Base-by-base conservation (phyloP, 306 rosid species). In the Cucumis melo region DNA sequence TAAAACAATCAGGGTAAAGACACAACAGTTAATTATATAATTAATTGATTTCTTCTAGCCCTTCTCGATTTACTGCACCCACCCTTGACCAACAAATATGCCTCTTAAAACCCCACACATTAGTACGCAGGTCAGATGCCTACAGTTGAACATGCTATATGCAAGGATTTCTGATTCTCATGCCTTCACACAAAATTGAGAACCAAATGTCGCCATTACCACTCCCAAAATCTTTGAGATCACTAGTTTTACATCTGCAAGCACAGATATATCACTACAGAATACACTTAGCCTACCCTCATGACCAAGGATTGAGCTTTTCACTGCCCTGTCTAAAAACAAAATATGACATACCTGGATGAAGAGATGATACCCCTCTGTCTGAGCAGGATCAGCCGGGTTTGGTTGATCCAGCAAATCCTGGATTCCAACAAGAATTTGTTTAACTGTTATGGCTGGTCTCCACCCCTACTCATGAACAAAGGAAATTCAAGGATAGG, bases 381-480 rank as follows among this genome's bases (percentile, higher is more conserved):
- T 91, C 85, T 94, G 98, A 20, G 99, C 99, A 78, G 97, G 99
- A 79, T 92, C 97, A 81, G 96, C 83, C 68, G 97, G 95, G 82
- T 94, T 94, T 48, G 99, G 99, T 85, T 86, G 96, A 79, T 92
- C 97, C 58, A 94, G 93, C 77, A 94, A 79, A 74, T 94, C 99
- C 81, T 94, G 99, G 78, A 94, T 92, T 36, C 99, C 99, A 70
- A 94, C 91, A 66, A 94, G 96, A 82, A 94, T 94, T 82, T 94
- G 99, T 85, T 89, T 92, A 60, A 94, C 99, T 13, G 99, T 94
- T 83, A 92, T 94, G 66, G 97, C 97, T 29, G 99, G 99, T 85
- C 97, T 92, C 99, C 97, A 94, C 56, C 97, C 99, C 97, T 94
- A 80, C 79, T 75, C 55, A 32, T 27, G 80, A 55, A 50, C 74